phyloP scores from a whole-genome alignment of 352 stramenopile species.

The Phytophthora podocarpi region DNA sequence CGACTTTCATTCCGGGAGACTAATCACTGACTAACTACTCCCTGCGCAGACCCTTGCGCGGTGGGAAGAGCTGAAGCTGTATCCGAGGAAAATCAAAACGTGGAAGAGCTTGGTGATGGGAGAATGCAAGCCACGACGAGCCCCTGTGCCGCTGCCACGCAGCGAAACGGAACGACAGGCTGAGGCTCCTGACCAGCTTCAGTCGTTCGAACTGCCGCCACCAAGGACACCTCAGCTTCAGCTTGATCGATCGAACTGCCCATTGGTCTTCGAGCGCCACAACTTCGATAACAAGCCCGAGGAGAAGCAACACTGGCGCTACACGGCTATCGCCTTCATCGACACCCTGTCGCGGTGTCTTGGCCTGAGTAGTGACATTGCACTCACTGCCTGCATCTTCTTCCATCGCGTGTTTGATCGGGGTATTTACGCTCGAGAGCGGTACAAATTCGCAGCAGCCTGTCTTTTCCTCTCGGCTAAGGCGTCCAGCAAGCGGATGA shows the following conservation, averaged over 20 bases:
- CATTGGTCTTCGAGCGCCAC: conserved; percentile 69
- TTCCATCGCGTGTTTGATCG: conserved; percentile 85
- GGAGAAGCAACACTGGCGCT: conserved; percentile 85
- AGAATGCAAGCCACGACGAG: conserved; percentile 67
- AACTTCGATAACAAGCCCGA: conserved; percentile 66
- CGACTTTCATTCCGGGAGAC: neutral
- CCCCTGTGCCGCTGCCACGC: conserved; percentile 52
- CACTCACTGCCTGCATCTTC: conserved; percentile 75
- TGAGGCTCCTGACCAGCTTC: conserved; percentile 70
- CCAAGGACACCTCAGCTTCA: conserved; percentile 47
- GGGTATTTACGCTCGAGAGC: conserved; percentile 78
- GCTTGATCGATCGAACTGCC: conserved; percentile 77
- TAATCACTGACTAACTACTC: too few species aligned
- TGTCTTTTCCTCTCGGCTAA: conserved; percentile 86
- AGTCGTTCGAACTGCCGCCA: conserved; percentile 74
- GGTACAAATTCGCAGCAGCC: conserved; percentile 83
- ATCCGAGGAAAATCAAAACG: conserved; percentile 72
- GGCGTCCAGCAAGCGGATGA: conserved; percentile 87
- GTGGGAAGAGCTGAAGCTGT: conserved; percentile 86
- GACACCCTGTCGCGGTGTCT: conserved; percentile 76
- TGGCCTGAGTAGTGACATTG: conserved; percentile 68
- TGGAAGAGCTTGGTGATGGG: conserved; percentile 81
- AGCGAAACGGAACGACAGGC: conserved; percentile 70
- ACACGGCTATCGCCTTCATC: conserved; percentile 81
- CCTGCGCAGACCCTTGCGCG: conserved; percentile 64